These are phyloP conservation scores for Chenopodium formosanum DNA, from an alignment of 148 eudicot genomes.

Conservation along the genomic window DNA sequence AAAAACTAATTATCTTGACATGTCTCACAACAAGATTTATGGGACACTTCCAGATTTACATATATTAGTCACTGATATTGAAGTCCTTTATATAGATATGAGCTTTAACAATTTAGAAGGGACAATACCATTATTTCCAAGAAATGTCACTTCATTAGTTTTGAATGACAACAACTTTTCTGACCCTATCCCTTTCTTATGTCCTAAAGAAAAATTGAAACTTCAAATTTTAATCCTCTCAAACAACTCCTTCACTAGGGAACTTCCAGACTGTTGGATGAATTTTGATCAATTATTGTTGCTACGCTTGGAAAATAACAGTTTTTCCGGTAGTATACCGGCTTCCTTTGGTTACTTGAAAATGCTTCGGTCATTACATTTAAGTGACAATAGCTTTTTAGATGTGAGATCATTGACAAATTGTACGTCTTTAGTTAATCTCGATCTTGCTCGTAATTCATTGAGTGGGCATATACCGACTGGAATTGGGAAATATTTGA, in stretches of 20 bases:
- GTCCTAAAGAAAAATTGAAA: neutral
- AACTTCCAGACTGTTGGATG: neutral
- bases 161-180: conserved; percentile 11
- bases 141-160: neutral
- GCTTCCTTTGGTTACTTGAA: neutral
- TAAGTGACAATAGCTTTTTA: conserved; percentile 12
- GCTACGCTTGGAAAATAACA: neutral
- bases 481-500: too few species aligned
- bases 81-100: neutral
- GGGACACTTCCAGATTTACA: neutral
- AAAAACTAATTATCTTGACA: neutral
- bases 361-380: neutral
- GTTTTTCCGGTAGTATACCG: neutral
- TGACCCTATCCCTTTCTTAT: neutral
- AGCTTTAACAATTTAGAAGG: conserved; percentile 13
- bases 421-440: neutral
- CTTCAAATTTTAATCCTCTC: too few species aligned
- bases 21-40: conserved; percentile 2
- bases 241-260: too few species aligned
- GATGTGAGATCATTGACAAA: neutral
- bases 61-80: neutral
- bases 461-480: too few species aligned
- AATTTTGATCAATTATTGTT: neutral
- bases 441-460: neutral
- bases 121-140: neutral